Percentiles rank a stretch among this genome's conserved stretches.
phyloP scores from a whole-genome alignment of 768 basidiomycete genomes.

The Boletus subparvulus region DNA sequence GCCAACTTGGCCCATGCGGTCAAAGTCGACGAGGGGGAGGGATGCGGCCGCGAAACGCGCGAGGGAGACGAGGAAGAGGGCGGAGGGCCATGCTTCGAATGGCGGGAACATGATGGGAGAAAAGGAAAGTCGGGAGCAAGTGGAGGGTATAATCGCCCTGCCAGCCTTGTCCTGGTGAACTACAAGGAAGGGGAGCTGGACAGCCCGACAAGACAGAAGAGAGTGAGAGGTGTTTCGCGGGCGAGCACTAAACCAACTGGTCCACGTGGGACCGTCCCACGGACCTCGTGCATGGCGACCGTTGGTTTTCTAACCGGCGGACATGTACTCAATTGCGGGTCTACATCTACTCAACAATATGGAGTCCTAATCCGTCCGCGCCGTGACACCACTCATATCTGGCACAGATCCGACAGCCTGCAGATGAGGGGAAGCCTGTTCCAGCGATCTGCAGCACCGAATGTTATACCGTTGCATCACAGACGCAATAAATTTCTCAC shows the following conservation, averaged over 20 bases:
- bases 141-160: slow-evolving; percentile 11
- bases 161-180: slow-evolving; percentile 1
- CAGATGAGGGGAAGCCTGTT: slow-evolving; percentile 60
- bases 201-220: not conserved
- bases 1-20: slow-evolving; percentile 88
- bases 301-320: slow-evolving; percentile 4
- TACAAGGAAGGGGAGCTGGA: not conserved
- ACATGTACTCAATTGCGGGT: not conserved
- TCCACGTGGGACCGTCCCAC: slow-evolving; percentile 26
- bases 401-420: slow-evolving; percentile 53
- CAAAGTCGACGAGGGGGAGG: slow-evolving; percentile 63
- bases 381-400: slow-evolving; percentile 35
- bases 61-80: slow-evolving; percentile 22
- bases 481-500: slow-evolving; percentile 45
- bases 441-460: slow-evolving; percentile 45
- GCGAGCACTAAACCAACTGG: slow-evolving; percentile 14
- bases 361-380: slow-evolving; percentile 29
- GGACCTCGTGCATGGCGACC: not conserved
- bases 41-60: slow-evolving; percentile 32
- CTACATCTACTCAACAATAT: not conserved
- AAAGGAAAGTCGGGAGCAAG: slow-evolving; percentile 7
- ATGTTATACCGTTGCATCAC: slow-evolving; percentile 1
- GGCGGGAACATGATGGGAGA: slow-evolving; percentile 6
- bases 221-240: not conserved
- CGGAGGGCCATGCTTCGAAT: slow-evolving; percentile 24